Evolutionary conservation across 1,284 basidiomycete genomes (phyloP).

Genomic region (Tilletia caries): DNA sequence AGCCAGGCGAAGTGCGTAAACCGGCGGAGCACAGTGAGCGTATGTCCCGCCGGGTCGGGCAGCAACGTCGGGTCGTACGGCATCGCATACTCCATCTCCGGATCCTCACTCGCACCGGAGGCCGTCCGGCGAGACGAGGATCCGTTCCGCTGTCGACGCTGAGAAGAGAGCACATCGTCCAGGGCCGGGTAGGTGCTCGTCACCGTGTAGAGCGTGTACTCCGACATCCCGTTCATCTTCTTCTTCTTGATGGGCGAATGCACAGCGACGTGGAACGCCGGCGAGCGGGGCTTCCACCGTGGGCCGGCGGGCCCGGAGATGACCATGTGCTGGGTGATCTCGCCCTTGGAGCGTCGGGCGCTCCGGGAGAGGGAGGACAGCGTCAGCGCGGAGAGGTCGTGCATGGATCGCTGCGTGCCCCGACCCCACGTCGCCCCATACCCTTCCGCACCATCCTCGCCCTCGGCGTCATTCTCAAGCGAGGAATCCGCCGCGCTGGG

Average conservation of each 20-base stretch:
- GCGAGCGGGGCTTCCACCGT: slow-evolving; percentile 69
- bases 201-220: slow-evolving; percentile 72
- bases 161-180: background rate
- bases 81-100: slow-evolving; percentile 16
- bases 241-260: slow-evolving; percentile 74
- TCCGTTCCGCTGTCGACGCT: background rate
- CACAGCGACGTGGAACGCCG: slow-evolving; percentile 69
- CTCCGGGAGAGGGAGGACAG: background rate
- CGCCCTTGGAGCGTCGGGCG: slow-evolving; percentile 1
- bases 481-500: background rate
- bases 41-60: slow-evolving; percentile 26
- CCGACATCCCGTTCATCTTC: slow-evolving; percentile 61
- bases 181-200: slow-evolving; percentile 66
- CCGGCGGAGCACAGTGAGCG: slow-evolving; percentile 64
- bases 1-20: slow-evolving; percentile 80
- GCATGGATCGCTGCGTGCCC: background rate
- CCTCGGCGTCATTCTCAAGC: background rate
- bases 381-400: background rate
- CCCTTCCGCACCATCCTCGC: background rate
- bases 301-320: slow-evolving; percentile 63
- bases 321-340: slow-evolving; percentile 62
- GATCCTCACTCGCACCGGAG: too few relatives aligned
- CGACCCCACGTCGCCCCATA: background rate
- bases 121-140: too few relatives aligned
- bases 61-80: slow-evolving; percentile 34